Evolutionary conservation across 1,139 yeast genomes (phyloP).

Genomic region (Kodamaea sp.): DNA sequence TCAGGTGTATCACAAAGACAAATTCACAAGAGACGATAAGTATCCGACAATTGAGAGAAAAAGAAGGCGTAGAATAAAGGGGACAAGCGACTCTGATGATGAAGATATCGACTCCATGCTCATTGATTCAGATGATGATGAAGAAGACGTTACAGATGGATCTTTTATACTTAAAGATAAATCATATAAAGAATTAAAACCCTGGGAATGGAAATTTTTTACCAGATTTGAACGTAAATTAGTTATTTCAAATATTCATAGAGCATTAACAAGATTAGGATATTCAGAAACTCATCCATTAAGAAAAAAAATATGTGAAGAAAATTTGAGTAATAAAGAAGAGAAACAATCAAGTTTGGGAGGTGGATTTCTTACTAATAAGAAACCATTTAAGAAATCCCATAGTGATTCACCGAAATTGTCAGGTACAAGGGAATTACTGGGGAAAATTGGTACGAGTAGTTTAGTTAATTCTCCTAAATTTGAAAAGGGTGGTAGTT

Average conservation of each 20-base stretch:
- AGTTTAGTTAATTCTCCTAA: conserved; percentile 7
- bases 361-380: conserved; percentile 19
- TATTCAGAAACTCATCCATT: conserved; percentile 46
- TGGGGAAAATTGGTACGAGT: conserved; percentile 2
- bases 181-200: conserved; percentile 40
- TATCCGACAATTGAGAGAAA: conserved; percentile 24
- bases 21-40: conserved; percentile 32
- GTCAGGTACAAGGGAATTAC: conserved; percentile 5
- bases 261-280: conserved; percentile 43
- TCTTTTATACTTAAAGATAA: conserved; percentile 36
- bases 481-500: too few relatives aligned
- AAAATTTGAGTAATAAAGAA: conserved; percentile 7
- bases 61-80: conserved; percentile 9
- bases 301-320: conserved; percentile 33
- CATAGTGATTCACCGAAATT: conserved; percentile 21
- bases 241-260: conserved; percentile 33
- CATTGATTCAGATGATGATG: conserved; percentile 12
- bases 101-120: conserved; percentile 12
- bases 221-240: conserved; percentile 31
- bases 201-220: conserved; percentile 38
- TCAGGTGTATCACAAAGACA: conserved; percentile 32
- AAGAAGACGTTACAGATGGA: conserved; percentile 6
- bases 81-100: conserved; percentile 9
- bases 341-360: conserved; percentile 17
- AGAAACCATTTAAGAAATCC: conserved; percentile 18